Evolutionary conservation across 345 rosid species (phyloP).

Genomic region (Boechera retrofracta): DNA sequence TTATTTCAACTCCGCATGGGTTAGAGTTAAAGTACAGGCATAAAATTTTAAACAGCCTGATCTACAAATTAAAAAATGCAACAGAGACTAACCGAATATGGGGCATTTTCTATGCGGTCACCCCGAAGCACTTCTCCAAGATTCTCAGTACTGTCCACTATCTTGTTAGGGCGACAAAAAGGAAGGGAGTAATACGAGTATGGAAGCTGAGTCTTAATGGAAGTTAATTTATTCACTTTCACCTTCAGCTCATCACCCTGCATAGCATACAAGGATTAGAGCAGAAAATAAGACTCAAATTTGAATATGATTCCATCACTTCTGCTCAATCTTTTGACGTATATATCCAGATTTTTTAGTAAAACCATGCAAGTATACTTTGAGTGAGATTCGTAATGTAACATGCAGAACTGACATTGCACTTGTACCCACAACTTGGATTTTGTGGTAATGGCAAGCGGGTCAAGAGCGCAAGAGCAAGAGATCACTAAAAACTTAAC

Average conservation of each 20-base stretch:
- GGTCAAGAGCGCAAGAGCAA: not conserved
- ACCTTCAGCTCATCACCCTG: constrained; percentile 86
- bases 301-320: not conserved
- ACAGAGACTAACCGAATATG: constrained; percentile 63
- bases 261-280: constrained; percentile 34
- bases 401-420: constrained; percentile 20
- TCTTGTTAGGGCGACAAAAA: constrained; percentile 72
- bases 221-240: constrained; percentile 93
- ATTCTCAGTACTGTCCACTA: constrained; percentile 95
- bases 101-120: constrained; percentile 95
- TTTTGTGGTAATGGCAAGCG: constrained; percentile 4
- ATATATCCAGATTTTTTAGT: not conserved
- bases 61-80: not conserved
- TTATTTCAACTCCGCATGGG: constrained; percentile 22
- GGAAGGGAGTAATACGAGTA: constrained; percentile 88
- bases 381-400: not conserved
- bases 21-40: constrained; percentile 19
- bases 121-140: constrained; percentile 99
- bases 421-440: not conserved
- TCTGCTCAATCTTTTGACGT: not conserved
- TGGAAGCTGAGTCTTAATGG: constrained; percentile 95
- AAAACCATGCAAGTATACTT: constrained; percentile 9
- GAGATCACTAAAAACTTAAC: constrained; percentile 18
- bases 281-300: not conserved
- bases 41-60: not conserved